Evolutionary conservation across 345 rosid species (phyloP).

Genomic region (Acer saccharum): DNA sequence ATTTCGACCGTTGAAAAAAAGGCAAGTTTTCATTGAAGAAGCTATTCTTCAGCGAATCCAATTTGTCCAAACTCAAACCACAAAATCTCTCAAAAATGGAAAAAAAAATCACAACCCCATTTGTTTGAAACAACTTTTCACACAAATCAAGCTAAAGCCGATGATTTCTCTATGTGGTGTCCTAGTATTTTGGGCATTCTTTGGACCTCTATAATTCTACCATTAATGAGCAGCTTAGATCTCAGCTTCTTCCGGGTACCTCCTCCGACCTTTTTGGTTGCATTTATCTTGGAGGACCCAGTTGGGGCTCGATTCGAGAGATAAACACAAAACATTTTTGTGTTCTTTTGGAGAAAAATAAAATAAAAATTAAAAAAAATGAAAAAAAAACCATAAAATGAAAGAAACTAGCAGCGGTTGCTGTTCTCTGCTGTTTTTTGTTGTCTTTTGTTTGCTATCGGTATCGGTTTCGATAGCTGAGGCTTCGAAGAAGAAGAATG

Average conservation of each 20-base stretch:
- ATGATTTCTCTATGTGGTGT: constrained; percentile 1
- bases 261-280: neutral
- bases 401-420: neutral
- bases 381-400: neutral
- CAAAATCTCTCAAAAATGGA: neutral
- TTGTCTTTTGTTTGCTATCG: constrained; percentile 21
- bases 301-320: neutral
- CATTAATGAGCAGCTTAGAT: neutral
- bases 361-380: neutral
- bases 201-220: neutral
- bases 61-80: neutral
- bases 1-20: neutral
- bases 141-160: constrained; percentile 17
- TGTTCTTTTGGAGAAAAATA: too few relatives aligned
- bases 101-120: neutral
- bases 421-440: constrained; percentile 5
- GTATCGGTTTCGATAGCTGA: constrained; percentile 15
- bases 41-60: constrained; percentile 4
- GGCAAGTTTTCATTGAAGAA: neutral
- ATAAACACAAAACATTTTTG: neutral
- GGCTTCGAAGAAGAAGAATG: neutral
- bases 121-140: neutral
- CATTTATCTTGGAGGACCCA: neutral
- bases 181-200: constrained; percentile 14
- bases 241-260: constrained; percentile 23